A percentile compares a stretch with the other conserved stretches of the same genome.
phyloP scores from a whole-genome alignment of 257 asterid genomes.

The Solanum phureja region DNA sequence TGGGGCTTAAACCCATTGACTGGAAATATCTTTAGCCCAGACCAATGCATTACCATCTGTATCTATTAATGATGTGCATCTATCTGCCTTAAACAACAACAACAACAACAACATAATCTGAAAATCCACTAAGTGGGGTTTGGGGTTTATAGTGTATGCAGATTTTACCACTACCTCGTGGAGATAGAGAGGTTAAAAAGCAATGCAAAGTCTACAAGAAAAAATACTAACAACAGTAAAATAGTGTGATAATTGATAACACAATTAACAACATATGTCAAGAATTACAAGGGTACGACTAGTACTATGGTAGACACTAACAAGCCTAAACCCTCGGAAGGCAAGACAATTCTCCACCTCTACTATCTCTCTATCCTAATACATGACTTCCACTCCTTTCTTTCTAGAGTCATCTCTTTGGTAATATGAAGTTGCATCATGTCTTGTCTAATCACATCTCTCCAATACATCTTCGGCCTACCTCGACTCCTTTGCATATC shows the following conservation, averaged over 20 bases:
- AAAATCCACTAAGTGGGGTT: not conserved
- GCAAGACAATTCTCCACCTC: not conserved
- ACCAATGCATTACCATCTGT: not conserved
- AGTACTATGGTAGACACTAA: not conserved
- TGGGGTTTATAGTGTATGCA: not conserved
- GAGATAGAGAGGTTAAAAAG: not conserved
- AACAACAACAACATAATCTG: not conserved
- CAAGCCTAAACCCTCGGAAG: not conserved
- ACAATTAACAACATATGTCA: not conserved
- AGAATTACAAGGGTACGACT: not conserved
- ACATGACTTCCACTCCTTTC: not conserved
- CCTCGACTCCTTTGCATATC: not conserved
- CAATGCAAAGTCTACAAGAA: too few species aligned
- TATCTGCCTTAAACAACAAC: not conserved
- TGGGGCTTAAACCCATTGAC: not conserved
- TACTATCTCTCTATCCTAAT: not conserved
- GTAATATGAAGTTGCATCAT: not conserved
- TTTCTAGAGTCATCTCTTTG: not conserved
- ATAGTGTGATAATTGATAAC: not conserved
- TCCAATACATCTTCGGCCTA: not conserved
- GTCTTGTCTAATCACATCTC: not conserved
- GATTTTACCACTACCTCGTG: too few species aligned
- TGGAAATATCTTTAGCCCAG: not conserved
- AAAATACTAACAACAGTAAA: not conserved
- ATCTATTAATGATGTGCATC: not conserved